Evolutionary conservation across 352 stramenopile species (phyloP).

Genomic region (Phytophthora nicotianae): DNA sequence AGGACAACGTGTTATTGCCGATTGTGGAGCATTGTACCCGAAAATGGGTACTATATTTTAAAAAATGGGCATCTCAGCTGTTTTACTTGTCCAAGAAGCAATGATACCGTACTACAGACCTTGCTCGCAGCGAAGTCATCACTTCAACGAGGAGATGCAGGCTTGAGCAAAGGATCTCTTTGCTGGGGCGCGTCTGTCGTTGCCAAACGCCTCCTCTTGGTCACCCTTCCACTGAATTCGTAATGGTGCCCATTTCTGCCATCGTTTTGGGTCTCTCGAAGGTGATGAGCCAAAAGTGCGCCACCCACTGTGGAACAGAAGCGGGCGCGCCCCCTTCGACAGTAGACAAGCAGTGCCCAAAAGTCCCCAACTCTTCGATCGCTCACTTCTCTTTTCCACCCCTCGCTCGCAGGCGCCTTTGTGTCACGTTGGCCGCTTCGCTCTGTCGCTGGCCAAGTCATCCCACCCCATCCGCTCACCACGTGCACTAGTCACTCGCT

Average conservation of each 20-base stretch:
- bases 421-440: conserved; percentile 28
- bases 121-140: background rate
- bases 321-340: conserved; percentile 12
- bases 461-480: conserved; percentile 12
- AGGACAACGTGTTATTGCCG: background rate
- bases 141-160: background rate
- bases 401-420: conserved; percentile 10
- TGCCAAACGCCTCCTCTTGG: too few species aligned
- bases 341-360: conserved; percentile 13
- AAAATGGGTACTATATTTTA: too few species aligned
- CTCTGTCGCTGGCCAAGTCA: conserved; percentile 25
- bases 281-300: conserved; percentile 6
- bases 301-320: conserved; percentile 17
- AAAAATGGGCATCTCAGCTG: background rate
- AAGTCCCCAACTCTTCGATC: conserved; percentile 8
- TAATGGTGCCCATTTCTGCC: conserved; percentile 6
- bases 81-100: too few species aligned
- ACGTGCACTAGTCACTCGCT: conserved; percentile 12
- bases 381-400: conserved; percentile 33
- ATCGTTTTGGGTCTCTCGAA: conserved; percentile 4
- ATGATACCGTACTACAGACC: too few species aligned
- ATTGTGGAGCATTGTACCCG: background rate
- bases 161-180: too few species aligned
- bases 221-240: background rate
- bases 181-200: too few species aligned